Evolutionary conservation across 106 monocot species (phyloP).

Genomic region (Phalaenopsis aphrodite): DNA sequence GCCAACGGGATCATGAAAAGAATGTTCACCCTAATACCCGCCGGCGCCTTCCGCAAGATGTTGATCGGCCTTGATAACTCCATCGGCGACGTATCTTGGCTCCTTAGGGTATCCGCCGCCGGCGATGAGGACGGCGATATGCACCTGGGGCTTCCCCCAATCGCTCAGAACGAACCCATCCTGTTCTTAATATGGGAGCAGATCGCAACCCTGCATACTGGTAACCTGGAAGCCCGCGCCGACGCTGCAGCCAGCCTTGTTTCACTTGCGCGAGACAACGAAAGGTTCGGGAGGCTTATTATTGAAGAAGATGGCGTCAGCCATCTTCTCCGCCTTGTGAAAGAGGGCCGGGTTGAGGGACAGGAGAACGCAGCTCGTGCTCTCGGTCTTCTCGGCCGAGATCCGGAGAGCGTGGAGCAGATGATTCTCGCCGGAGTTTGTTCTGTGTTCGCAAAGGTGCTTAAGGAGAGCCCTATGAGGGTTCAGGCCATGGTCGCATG

Average conservation of each 20-base stretch:
- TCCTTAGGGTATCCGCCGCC: slow-evolving; percentile 60
- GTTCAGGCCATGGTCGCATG: slow-evolving; percentile 66
- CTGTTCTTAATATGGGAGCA: slow-evolving; percentile 73
- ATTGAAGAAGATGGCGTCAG: slow-evolving; percentile 75
- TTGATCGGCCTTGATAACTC: slow-evolving; percentile 57
- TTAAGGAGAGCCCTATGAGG: slow-evolving; percentile 70
- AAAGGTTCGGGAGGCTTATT: slow-evolving; percentile 56
- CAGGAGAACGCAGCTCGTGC: slow-evolving; percentile 68
- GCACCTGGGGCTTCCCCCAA: slow-evolving; percentile 64
- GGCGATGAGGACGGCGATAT: slow-evolving; percentile 37
- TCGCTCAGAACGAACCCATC: slow-evolving; percentile 88
- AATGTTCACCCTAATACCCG: slow-evolving; percentile 55
- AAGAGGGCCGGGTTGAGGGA: slow-evolving; percentile 57
- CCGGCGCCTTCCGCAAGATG: slow-evolving; percentile 48
- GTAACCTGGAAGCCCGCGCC: slow-evolving; percentile 31
- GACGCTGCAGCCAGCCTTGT: slow-evolving; percentile 58
- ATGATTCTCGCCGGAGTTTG: slow-evolving; percentile 61
- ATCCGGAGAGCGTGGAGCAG: slow-evolving; percentile 54
- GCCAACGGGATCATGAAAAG: slow-evolving; percentile 28
- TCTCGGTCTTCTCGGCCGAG: slow-evolving; percentile 49
- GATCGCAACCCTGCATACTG: slow-evolving; percentile 60
- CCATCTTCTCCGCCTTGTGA: slow-evolving; percentile 62
- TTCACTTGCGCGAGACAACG: slow-evolving; percentile 69
- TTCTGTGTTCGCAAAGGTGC: slow-evolving; percentile 53
- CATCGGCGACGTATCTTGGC: slow-evolving; percentile 65